Percentiles rank a stretch among this genome's conserved stretches.
phyloP scores from a whole-genome alignment of 2,329 filamentous ascomycete genomes.

The Aspergillus sp. region DNA sequence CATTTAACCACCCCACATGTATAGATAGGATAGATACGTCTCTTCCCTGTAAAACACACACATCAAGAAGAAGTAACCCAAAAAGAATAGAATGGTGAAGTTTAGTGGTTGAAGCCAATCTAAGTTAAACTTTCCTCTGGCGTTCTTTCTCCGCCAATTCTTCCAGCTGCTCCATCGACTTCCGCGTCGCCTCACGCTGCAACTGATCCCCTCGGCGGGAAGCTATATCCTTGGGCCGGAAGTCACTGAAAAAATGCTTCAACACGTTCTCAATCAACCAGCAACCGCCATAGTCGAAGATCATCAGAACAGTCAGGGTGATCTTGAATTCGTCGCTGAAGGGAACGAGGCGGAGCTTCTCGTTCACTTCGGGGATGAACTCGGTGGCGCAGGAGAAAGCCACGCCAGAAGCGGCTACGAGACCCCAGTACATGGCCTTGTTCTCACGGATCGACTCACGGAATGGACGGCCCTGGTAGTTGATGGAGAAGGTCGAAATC shows the following conservation, averaged over 20 bases:
- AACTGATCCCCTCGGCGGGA: constrained; percentile 78
- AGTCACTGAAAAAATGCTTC: constrained; percentile 83
- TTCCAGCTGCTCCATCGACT: constrained; percentile 49
- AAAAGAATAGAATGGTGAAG: too few relatives aligned
- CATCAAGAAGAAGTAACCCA: too few relatives aligned
- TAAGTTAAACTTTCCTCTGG: constrained; percentile 17
- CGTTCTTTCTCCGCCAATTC: constrained; percentile 32
- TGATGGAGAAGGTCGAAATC: constrained; percentile 97
- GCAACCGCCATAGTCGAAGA: constrained; percentile 78
- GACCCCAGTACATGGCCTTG: constrained; percentile 95
- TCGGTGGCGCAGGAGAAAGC: constrained; percentile 94
- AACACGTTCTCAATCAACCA: constrained; percentile 79
- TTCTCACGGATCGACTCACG: constrained; percentile 93
- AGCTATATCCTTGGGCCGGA: constrained; percentile 87
- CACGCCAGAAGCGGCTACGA: constrained; percentile 78
- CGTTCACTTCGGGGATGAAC: constrained; percentile 89
- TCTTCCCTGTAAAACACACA: too few relatives aligned
- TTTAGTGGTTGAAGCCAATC: background rate
- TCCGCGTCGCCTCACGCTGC: constrained; percentile 62
- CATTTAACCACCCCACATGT: too few relatives aligned
- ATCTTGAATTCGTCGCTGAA: constrained; percentile 84
- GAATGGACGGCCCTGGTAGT: constrained; percentile 98
- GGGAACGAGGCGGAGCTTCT: constrained; percentile 83
- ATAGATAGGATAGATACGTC: too few relatives aligned
- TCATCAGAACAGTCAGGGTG: constrained; percentile 76